A percentile compares a stretch with the other conserved stretches of the same genome.
Conservation (phyloP, 1,284 basidiomycete species). For the Puccinia horiana region DNA sequence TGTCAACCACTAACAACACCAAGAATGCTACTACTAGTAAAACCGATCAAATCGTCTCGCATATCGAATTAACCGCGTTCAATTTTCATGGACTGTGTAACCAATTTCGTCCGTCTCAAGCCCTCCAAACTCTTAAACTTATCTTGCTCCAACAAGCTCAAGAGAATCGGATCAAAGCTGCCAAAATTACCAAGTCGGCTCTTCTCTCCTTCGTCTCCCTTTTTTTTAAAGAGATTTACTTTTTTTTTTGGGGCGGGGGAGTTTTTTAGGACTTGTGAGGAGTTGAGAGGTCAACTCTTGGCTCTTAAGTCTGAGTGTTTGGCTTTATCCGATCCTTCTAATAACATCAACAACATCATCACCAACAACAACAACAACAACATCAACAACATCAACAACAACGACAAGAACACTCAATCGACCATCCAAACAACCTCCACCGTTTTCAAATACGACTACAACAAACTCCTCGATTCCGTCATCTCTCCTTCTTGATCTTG, state of each 20-base stretch:
- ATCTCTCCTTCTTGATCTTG: too few relatives aligned
- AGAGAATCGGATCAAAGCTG: background rate
- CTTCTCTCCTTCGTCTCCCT: background rate
- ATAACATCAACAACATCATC: too few relatives aligned
- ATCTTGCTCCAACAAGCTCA: slow-evolving; percentile 18
- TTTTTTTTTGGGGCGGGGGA: background rate
- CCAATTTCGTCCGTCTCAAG: slow-evolving; percentile 34
- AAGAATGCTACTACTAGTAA: background rate
- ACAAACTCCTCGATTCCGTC: too few relatives aligned
- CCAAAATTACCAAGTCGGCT: background rate
- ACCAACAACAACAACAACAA: too few relatives aligned
- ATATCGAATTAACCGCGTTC: slow-evolving; percentile 39
- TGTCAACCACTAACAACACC: background rate
- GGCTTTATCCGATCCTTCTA: too few relatives aligned
- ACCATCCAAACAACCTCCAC: too few relatives aligned
- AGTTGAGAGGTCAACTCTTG: background rate
- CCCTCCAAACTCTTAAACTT: slow-evolving; percentile 30
- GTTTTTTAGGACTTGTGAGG: background rate
- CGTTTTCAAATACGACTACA: too few relatives aligned
- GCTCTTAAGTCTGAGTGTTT: background rate
- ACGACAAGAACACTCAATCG: too few relatives aligned
- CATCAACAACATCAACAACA: too few relatives aligned
- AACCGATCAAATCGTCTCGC: slow-evolving; percentile 37
- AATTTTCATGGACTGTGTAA: slow-evolving; percentile 47
- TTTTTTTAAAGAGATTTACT: background rate